A percentile compares a stretch with the other conserved stretches of the same genome.
phyloP scores from a whole-genome alignment of 1,284 basidiomycete species.

The Ceratobasidium sp. region DNA sequence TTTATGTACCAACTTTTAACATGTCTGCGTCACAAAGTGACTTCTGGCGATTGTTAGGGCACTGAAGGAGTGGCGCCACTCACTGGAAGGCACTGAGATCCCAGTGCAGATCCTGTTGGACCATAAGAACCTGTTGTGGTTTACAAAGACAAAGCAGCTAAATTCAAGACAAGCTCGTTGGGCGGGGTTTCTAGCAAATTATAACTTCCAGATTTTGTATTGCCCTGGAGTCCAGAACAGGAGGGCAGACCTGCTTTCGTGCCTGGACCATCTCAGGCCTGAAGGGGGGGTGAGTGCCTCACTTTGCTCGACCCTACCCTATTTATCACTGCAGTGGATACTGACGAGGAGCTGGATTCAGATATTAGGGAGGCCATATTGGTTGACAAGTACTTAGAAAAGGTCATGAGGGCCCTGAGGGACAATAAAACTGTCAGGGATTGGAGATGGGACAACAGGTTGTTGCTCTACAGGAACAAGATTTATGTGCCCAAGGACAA shows the following conservation, averaged over 20 bases:
- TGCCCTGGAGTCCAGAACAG: neutral
- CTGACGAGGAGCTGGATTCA: neutral
- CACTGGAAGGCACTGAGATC: neutral
- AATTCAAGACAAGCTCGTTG: conserved; percentile 7
- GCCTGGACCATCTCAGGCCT: neutral
- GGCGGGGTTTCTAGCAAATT: neutral
- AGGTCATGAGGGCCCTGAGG: neutral
- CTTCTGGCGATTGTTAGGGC: neutral
- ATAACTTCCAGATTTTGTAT: too few species aligned
- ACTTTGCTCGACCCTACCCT: neutral
- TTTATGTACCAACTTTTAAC: too few species aligned
- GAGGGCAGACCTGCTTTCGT: neutral
- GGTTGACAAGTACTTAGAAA: too few species aligned
- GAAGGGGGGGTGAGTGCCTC: conserved; percentile 1
- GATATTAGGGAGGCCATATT: too few species aligned
- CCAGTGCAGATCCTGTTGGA: conserved; percentile 4
- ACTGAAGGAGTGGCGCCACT: conserved; percentile 8
- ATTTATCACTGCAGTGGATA: neutral
- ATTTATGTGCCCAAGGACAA: neutral
- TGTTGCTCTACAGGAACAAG: neutral
- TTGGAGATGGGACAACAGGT: neutral
- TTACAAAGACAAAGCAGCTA: conserved; percentile 41
- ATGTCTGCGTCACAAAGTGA: too few species aligned
- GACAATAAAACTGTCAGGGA: neutral
- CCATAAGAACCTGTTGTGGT: too few species aligned